Conservation (phyloP, 2,329 filamentous ascomycete genomes). For the Sporothrix phasma region DNA sequence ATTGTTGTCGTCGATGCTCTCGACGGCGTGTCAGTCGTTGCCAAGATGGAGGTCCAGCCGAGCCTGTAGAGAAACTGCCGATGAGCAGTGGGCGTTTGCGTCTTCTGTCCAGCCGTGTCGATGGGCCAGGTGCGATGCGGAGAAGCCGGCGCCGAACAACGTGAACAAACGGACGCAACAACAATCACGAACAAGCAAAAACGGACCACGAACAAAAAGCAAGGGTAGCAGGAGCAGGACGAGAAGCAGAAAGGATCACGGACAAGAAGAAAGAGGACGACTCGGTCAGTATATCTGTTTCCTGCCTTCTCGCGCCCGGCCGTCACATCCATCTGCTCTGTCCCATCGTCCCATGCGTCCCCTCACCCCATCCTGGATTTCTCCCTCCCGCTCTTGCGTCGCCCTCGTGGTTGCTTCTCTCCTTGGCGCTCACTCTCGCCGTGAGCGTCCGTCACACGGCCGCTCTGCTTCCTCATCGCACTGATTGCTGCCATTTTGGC, state of each 20-base stretch:
- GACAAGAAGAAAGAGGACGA: neutral
- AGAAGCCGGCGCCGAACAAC: neutral
- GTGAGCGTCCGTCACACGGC: neutral
- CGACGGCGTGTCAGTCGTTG: neutral
- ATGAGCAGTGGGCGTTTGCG: too few relatives aligned
- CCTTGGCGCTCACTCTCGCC: constrained; percentile 7
- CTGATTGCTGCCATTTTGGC: neutral
- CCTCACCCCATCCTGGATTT: neutral
- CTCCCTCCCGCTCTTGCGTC: neutral
- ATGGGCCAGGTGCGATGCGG: neutral
- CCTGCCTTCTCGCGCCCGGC: constrained; percentile 1
- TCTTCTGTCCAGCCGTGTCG: neutral
- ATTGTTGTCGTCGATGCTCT: neutral
- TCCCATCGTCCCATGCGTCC: neutral
- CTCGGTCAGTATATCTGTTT: constrained; percentile 6
- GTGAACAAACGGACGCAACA: neutral
- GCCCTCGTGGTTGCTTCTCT: neutral
- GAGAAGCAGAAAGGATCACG: neutral
- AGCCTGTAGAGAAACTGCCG: neutral
- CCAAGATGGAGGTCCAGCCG: neutral
- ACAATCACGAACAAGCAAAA: neutral
- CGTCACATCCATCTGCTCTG: neutral
- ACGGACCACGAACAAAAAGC: neutral
- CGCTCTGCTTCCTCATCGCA: neutral
- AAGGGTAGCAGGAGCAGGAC: neutral